These are phyloP conservation scores for Thymus quinquecostatus DNA, from an alignment of 257 asterid species.

Conservation along the genomic window DNA sequence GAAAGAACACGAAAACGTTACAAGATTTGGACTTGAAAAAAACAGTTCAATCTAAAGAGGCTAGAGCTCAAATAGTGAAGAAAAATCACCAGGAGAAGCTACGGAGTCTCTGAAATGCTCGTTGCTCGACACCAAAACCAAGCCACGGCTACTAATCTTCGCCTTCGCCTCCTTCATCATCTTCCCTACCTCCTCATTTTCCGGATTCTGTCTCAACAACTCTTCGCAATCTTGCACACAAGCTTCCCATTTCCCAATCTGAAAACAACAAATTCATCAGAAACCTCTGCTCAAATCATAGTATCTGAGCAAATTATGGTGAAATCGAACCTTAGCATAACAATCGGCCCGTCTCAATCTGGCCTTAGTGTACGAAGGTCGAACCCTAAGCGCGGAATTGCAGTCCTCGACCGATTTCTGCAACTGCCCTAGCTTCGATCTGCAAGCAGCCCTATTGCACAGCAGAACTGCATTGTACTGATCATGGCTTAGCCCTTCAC, in stretches of 20 bases:
- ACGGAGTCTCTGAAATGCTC: constrained; percentile 52
- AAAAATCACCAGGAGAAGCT: constrained; percentile 46
- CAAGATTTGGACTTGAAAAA: neutral
- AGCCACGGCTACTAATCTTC: constrained; percentile 13
- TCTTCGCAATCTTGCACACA: constrained; percentile 70
- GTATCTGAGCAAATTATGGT: neutral
- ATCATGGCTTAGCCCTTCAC: constrained; percentile 71
- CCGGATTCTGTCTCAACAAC: constrained; percentile 54
- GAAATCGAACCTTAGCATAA: constrained; percentile 47
- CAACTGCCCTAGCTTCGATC: constrained; percentile 63
- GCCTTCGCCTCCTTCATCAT: constrained; percentile 52
- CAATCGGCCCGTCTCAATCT: constrained; percentile 74
- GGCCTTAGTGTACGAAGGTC: constrained; percentile 68
- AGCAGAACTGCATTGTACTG: constrained; percentile 62
- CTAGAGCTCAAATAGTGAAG: neutral
- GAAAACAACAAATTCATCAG: neutral
- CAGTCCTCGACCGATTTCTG: constrained; percentile 78
- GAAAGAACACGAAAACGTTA: neutral
- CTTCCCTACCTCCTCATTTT: constrained; percentile 53
- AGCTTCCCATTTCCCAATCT: constrained; percentile 75
- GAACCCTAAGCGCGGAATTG: constrained; percentile 56
- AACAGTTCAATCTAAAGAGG: neutral
- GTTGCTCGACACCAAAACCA: constrained; percentile 43
- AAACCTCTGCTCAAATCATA: neutral
- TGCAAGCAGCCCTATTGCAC: constrained; percentile 83